These are phyloP conservation scores for Fusarium dimerum DNA, from an alignment of 2,329 filamentous ascomycete genomes.

Conservation along the genomic window DNA sequence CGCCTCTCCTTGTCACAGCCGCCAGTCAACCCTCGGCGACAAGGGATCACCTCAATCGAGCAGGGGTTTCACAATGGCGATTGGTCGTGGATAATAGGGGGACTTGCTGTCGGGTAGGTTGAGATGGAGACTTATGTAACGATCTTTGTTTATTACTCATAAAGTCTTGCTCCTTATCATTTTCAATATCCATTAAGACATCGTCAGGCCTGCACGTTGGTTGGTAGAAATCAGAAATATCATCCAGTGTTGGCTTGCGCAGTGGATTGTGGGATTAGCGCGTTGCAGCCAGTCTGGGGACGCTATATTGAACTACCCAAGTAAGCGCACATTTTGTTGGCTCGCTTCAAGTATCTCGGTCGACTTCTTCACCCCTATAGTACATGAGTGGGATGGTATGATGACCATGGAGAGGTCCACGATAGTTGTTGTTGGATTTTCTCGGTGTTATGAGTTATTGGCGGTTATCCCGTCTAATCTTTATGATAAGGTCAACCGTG, in stretches of 20 bases:
- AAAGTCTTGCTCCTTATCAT: conserved; percentile 1
- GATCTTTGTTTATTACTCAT: conserved; percentile 9
- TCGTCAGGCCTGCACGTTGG: conserved; percentile 23
- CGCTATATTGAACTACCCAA: background rate
- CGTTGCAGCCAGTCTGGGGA: conserved; percentile 12
- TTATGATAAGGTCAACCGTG: background rate
- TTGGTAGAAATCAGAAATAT: conserved; percentile 12
- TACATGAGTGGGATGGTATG: background rate
- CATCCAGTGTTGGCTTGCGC: conserved; percentile 31
- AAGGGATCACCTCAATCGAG: conserved; percentile 25
- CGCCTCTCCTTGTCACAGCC: conserved; percentile 37
- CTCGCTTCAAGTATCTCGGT: background rate
- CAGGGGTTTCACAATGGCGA: conserved; percentile 35
- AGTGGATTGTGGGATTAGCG: conserved; percentile 34
- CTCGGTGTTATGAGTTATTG: background rate
- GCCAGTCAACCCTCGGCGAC: conserved; percentile 31
- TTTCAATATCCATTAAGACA: conserved; percentile 19
- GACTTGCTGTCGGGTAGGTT: conserved; percentile 36
- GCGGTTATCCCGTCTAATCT: background rate
- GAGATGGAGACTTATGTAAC: conserved; percentile 25
- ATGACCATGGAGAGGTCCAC: background rate
- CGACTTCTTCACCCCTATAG: background rate
- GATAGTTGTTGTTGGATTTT: background rate
- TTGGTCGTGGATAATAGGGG: conserved; percentile 36
- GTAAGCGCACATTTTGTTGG: conserved; percentile 27